Base-by-base conservation (phyloP, 805 yeast species). In the Candida rishiriensis region DNA sequence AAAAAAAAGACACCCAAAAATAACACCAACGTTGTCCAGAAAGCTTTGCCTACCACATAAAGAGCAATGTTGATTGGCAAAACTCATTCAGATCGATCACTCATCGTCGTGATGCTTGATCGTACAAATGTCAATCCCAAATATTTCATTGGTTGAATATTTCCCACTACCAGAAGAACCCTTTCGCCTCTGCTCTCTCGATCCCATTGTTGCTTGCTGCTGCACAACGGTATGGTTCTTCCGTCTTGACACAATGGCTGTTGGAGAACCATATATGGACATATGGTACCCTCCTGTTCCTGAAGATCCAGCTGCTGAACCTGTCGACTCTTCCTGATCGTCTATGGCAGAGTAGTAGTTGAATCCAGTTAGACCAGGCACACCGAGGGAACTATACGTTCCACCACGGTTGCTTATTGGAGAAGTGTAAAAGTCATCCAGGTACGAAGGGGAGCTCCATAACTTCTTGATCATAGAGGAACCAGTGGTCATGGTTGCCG, bases 361-460 rank as follows among this genome's bases (percentile, higher is more conserved):
- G 14, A 30, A 13, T n/a, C 14, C 14, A 30, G 33, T 30, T 30
- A 30, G 9, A 13, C 14, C 14, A 7, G 26, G 26, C 26, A 21
- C 26, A 21, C 26, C 26, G 38, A 29, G 5, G 7, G 26, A 17
- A 35, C n/a, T 35, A 15, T 11, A n/a, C 3, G 17, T 14, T 36
- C 45, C 54, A 50, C 45, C 53, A 21, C 47, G 45, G 35, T 45
- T 45, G 7, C 52, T 50, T 29, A 50, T 63, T 42, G 79, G 78
- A 17, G 83, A 77, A 34, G 79, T 74, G 52, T 81, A 79, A 56
- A 82, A 82, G 53, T 82, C 88, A 47, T 82, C 87, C 44, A 81
- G 65, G 54, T 78, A 79, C 2, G 81, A 72, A 12, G 87, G 87
- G 16, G 85, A 79, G 53, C 78, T 74, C 84, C 86, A 80, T 37